Conservation (phyloP, 2,329 filamentous ascomycete species). For the Penicillium griseofulvum region DNA sequence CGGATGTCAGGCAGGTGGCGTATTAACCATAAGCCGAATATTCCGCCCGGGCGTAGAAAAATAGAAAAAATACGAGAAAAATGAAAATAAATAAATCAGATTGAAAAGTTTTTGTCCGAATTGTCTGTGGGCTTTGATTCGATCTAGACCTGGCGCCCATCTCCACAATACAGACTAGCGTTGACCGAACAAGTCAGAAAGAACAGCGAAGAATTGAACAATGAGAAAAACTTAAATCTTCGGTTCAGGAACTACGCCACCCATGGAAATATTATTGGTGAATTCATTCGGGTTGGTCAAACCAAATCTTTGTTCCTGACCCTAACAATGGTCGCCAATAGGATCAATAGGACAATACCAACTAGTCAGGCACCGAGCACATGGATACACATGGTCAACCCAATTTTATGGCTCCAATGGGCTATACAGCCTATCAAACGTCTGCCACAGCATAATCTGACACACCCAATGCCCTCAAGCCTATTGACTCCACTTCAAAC, state of each 20-base stretch:
- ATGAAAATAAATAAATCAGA: background rate
- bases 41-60: too few relatives aligned
- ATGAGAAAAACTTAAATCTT: background rate
- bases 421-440: background rate
- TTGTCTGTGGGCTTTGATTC: background rate
- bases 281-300: conserved; percentile 5
- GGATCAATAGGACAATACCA: background rate
- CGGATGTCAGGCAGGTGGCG: conserved; percentile 1
- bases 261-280: background rate
- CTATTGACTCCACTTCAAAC: conserved; percentile 1
- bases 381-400: conserved; percentile 2
- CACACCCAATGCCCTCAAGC: background rate
- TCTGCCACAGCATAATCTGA: background rate
- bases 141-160: conserved; percentile 3
- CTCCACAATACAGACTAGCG: background rate
- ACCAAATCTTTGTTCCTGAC: background rate
- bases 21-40: background rate
- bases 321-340: background rate
- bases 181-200: background rate
- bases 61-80: too few relatives aligned
- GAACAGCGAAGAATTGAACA: background rate
- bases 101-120: conserved; percentile 1
- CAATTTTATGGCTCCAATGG: background rate
- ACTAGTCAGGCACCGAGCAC: conserved; percentile 1
- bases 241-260: background rate